Percentiles rank a stretch among this genome's conserved stretches.
Conservation (phyloP, 1,284 basidiomycete species). For the Puccinia coronata region DNA sequence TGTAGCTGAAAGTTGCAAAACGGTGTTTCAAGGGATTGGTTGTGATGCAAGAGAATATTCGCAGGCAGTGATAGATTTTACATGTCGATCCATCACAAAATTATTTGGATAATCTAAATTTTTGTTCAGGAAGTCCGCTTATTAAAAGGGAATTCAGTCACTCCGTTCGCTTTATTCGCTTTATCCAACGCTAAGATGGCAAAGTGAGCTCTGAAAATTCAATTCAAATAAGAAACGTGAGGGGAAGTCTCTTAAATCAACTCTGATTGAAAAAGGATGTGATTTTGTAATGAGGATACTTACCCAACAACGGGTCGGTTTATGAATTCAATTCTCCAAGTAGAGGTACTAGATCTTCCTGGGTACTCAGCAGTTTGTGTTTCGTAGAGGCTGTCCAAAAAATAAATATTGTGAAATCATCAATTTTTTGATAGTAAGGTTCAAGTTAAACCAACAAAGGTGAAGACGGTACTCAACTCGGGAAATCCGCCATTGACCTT, state of each 20-base stretch:
- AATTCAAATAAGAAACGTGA: no score
- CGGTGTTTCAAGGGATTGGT: no score
- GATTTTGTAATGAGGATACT: background rate
- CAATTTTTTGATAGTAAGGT: background rate
- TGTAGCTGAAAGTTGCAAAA: no score
- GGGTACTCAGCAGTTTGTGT: slow-evolving; percentile 52
- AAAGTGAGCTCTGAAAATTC: slow-evolving; percentile 55
- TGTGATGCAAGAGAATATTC: no score
- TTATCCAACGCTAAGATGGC: slow-evolving; percentile 57
- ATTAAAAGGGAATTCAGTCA: slow-evolving; percentile 47
- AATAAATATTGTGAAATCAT: background rate
- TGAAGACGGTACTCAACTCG: slow-evolving; percentile 55
- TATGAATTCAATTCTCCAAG: slow-evolving; percentile 58
- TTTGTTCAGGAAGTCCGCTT: background rate
- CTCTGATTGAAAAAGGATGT: background rate
- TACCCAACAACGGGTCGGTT: slow-evolving; percentile 58
- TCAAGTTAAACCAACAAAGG: background rate
- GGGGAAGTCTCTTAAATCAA: no score
- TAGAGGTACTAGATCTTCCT: slow-evolving; percentile 51
- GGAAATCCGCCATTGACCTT: slow-evolving; percentile 58
- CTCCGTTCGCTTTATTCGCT: slow-evolving; percentile 56
- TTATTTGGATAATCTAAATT: background rate
- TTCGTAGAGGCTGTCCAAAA: slow-evolving; percentile 52
- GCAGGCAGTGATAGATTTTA: no score
- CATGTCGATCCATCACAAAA: no score